Evolutionary conservation across 1,139 yeast species (phyloP), one percentile per base, ranked within the genome.

Genomic region (Eremothecium cymbalariae): DNA sequence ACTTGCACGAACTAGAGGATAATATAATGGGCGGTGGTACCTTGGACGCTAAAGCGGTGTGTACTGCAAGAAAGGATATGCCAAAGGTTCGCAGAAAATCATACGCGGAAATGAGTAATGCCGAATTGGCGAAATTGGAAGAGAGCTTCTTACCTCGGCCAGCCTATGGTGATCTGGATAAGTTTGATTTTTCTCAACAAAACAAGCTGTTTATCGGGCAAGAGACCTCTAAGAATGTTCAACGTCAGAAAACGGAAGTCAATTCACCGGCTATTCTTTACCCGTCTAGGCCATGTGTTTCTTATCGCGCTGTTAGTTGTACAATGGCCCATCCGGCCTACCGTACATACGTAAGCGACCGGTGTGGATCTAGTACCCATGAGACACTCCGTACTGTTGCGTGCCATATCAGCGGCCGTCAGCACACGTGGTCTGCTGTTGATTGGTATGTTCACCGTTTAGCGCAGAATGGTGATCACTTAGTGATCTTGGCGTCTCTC

Each of bases 371-470:
- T 4, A 55, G 60, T 28, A 44, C 64, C 15, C 43, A 53, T 12
- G 56, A 58, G 2, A 38, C 55, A 34, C 36, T 42, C 26, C 59
- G 84, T 44, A 72, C 68, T n/a, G 67, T 77, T 12, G 57, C 75
- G 40, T 69, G 77, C 17, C 73, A 75, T 47, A 65, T 79, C 11
- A 70, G 77, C 36, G 84, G 80, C 3, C 63, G 82, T 38, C 64
- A 64, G 30, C 81, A 76, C 53, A 77, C 88, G 1, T 75, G 86
- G 81, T 74, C 74, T 8, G 73, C 83, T 0, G 62, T 79, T n/a
- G 83, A 78, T 50, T 80, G 82, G 74, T 62, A 74, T 17, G 59
- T 78, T 34, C 64, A 65, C 35, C 63, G 67, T 31, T 62, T 69
- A 32, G 59, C 74, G 18, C 67, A 65, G 42, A 65, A 77, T 50